Percentiles rank a stretch among this genome's conserved stretches.
phyloP scores from a whole-genome alignment of 2,329 filamentous ascomycete species.

The Fonsecaea nubica region DNA sequence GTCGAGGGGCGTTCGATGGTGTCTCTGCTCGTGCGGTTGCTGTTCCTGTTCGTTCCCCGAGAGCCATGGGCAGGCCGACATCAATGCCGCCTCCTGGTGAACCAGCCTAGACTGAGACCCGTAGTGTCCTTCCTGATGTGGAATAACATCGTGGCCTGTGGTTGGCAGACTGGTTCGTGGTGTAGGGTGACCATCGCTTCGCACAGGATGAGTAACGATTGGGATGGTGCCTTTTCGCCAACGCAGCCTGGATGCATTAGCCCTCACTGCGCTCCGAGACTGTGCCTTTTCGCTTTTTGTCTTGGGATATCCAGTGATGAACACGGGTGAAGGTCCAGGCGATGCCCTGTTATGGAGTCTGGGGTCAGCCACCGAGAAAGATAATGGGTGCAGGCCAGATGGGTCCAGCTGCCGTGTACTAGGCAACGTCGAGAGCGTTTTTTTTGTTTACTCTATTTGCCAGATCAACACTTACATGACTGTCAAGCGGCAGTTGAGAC shows the following conservation, averaged over 20 bases:
- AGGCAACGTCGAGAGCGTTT: background rate
- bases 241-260: slow-evolving; percentile 16
- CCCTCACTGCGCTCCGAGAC: slow-evolving; percentile 12
- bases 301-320: slow-evolving; percentile 20
- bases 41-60: background rate
- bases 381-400: background rate
- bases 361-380: background rate
- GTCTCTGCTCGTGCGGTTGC: background rate
- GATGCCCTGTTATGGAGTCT: background rate
- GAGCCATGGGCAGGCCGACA: background rate
- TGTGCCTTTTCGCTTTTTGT: slow-evolving; percentile 11
- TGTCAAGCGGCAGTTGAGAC: background rate
- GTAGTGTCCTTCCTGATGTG: background rate
- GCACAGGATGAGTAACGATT: background rate
- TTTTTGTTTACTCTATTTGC: background rate
- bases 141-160: background rate
- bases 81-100: background rate
- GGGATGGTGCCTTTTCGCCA: slow-evolving; percentile 9
- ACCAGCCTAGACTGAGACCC: background rate
- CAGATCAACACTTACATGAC: background rate
- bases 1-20: background rate
- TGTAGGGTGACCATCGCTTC: background rate
- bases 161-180: background rate
- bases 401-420: background rate
- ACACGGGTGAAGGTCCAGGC: slow-evolving; percentile 4